Evolutionary conservation across 495 filamentous ascomycete genomes (phyloP).

Genomic region (Coniosporium apollinis): DNA sequence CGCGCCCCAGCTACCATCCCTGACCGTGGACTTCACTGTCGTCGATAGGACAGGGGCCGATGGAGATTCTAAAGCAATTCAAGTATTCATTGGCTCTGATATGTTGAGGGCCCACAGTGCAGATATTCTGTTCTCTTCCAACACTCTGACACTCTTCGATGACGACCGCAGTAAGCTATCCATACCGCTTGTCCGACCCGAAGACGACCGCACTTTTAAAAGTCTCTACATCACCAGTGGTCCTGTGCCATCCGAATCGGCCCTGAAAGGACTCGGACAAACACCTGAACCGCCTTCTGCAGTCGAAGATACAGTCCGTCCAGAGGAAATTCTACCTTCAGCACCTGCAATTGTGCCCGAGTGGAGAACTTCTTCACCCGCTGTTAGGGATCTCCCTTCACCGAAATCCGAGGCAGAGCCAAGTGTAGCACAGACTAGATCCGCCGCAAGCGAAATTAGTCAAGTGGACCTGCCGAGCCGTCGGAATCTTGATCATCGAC

Average conservation of each 20-base stretch:
- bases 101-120: constrained; percentile 72
- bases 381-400: too few species aligned
- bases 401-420: too few species aligned
- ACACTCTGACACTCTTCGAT: constrained; percentile 70
- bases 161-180: constrained; percentile 79
- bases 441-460: too few species aligned
- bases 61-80: constrained; percentile 18
- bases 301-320: too few species aligned
- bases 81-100: constrained; percentile 39
- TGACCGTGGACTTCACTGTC: constrained; percentile 66
- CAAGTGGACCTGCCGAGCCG: too few species aligned
- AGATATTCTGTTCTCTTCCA: constrained; percentile 83
- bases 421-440: too few species aligned
- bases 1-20: constrained; percentile 57
- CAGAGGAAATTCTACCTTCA: too few species aligned
- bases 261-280: constrained; percentile 2
- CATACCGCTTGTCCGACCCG: constrained; percentile 85
- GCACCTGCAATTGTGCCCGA: too few species aligned
- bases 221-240: constrained; percentile 45
- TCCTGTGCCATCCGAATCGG: too few species aligned
- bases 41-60: constrained; percentile 33
- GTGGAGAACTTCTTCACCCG: too few species aligned
- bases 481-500: too few species aligned
- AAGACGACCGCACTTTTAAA: constrained; percentile 67
- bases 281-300: neutral